Conservation (phyloP, 2,329 filamentous ascomycete species). For the Lasiodiplodia sp. region DNA sequence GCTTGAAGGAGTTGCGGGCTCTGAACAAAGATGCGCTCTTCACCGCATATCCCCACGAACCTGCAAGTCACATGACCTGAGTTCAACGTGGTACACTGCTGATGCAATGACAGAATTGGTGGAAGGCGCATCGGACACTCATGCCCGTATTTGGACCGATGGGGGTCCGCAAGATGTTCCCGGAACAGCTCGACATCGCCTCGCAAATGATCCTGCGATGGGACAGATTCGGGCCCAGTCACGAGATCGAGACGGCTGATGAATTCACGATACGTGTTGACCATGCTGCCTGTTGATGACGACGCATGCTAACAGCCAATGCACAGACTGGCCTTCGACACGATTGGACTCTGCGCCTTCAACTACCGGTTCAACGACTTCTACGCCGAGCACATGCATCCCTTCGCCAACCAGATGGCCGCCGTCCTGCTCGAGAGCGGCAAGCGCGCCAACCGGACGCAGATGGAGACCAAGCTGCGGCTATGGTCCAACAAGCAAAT, state of each 20-base stretch:
- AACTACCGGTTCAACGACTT: slow-evolving; percentile 77
- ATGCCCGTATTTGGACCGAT: slow-evolving; percentile 58
- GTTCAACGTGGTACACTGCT: neutral
- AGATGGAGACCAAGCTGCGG: slow-evolving; percentile 33
- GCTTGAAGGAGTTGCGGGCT: slow-evolving; percentile 30
- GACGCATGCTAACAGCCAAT: neutral
- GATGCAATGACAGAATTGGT: slow-evolving; percentile 32
- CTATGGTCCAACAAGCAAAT: slow-evolving; percentile 61
- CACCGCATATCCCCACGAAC: slow-evolving; percentile 33
- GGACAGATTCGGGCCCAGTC: slow-evolving; percentile 58
- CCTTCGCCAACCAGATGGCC: slow-evolving; percentile 73
- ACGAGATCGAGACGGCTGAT: slow-evolving; percentile 66
- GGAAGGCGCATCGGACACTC: slow-evolving; percentile 51
- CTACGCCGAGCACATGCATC: slow-evolving; percentile 72
- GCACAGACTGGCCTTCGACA: slow-evolving; percentile 72
- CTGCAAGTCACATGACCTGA: slow-evolving; percentile 14
- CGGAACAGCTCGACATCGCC: slow-evolving; percentile 43
- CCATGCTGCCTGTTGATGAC: neutral
- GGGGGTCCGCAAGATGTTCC: slow-evolving; percentile 44
- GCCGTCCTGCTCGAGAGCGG: slow-evolving; percentile 67
- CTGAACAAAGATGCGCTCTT: slow-evolving; percentile 34
- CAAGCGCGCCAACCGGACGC: slow-evolving; percentile 57
- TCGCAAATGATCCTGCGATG: slow-evolving; percentile 45
- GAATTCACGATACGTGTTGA: slow-evolving; percentile 65
- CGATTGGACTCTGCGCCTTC: slow-evolving; percentile 75